These are phyloP conservation scores for Cocos nucifera DNA, from an alignment of 176 grass and related monocot genomes.

Conservation along the genomic window DNA sequence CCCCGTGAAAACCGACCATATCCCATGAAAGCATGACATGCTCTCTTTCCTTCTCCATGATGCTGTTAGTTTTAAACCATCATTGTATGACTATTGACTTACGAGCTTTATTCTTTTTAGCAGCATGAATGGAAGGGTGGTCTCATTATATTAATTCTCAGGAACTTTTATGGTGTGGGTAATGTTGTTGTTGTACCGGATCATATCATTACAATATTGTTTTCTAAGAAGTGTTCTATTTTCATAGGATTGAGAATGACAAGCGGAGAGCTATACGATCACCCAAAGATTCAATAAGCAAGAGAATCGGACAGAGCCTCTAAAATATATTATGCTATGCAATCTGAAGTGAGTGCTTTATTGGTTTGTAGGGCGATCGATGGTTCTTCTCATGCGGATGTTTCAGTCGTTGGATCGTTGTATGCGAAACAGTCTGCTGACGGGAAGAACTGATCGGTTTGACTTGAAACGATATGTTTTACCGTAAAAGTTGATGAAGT, in stretches of 20 bases:
- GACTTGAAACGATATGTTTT: no score
- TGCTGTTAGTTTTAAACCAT: no score
- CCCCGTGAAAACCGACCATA: no score
- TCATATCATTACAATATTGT: neutral
- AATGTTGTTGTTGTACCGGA: neutral
- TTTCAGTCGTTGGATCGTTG: neutral
- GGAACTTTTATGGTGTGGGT: no score
- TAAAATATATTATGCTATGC: constrained; percentile 86
- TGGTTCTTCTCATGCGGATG: constrained; percentile 22
- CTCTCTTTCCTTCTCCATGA: no score
- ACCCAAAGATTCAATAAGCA: constrained; percentile 88
- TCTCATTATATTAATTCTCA: no score
- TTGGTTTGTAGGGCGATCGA: constrained; percentile 43
- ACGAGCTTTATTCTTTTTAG: no score
- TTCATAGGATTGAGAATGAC: constrained; percentile 91
- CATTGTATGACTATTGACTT: no score
- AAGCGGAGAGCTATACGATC: constrained; percentile 84
- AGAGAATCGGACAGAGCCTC: constrained; percentile 74
- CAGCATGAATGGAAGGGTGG: no score
- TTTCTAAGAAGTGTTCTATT: constrained; percentile 4
- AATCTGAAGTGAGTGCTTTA: constrained; percentile 92
- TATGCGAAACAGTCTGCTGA: neutral
- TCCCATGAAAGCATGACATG: no score
- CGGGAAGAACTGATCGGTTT: neutral
- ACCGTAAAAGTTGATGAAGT: no score